Evolutionary conservation across 2,329 filamentous ascomycete species (phyloP).

Genomic region (Aureobasidium sp.): DNA sequence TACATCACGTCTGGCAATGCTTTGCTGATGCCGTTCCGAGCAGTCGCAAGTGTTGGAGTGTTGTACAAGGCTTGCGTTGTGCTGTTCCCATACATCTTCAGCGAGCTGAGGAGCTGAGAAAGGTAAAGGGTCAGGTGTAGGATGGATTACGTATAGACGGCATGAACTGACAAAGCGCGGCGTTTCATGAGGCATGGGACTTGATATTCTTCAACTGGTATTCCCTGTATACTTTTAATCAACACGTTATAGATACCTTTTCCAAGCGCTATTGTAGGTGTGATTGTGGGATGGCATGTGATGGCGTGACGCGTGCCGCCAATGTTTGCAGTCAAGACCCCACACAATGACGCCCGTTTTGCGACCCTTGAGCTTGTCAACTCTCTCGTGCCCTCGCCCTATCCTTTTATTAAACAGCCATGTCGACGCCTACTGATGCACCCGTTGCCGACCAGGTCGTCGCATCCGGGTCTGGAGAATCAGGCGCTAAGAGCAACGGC

Average conservation of each 20-base stretch:
- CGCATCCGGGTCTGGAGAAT: neutral
- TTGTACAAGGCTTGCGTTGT: conserved; percentile 42
- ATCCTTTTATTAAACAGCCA: neutral
- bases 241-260: neutral
- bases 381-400: neutral
- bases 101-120: conserved; percentile 22
- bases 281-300: neutral
- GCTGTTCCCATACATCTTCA: conserved; percentile 44
- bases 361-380: neutral
- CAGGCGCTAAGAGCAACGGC: neutral
- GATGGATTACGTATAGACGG: neutral
- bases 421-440: neutral
- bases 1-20: conserved; percentile 40
- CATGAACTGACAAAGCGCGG: conserved; percentile 6
- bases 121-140: neutral
- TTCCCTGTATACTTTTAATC: neutral
- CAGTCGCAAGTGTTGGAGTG: conserved; percentile 35
- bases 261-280: neutral
- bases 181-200: neutral
- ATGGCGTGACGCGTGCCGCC: neutral
- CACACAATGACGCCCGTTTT: neutral
- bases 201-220: neutral
- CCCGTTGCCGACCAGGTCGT: neutral
- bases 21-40: conserved; percentile 29
- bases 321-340: neutral